A percentile compares a stretch with the other conserved stretches of the same genome.
Conservation (phyloP, 2,329 filamentous ascomycete genomes). For the Daldinia sp. region DNA sequence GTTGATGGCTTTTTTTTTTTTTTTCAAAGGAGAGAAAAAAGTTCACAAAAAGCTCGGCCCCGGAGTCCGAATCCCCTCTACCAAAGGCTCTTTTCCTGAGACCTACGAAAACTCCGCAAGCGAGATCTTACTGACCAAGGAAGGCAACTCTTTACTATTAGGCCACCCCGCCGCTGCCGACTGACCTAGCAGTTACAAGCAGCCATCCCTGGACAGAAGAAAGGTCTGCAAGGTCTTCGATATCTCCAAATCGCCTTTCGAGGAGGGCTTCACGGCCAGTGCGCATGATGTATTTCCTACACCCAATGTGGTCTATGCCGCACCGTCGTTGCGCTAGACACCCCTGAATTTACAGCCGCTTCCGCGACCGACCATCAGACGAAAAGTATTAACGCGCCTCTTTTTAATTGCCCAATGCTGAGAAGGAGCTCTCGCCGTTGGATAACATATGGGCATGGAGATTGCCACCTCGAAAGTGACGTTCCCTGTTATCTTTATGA, state of each 20-base stretch:
- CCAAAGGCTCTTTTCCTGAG: too few relatives aligned
- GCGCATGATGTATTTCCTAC: neutral
- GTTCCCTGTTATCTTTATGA: constrained; percentile 28
- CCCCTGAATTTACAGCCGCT: neutral
- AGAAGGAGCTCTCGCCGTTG: constrained; percentile 33
- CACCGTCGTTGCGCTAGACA: neutral
- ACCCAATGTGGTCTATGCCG: neutral
- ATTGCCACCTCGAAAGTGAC: constrained; percentile 31
- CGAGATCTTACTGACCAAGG: too few relatives aligned
- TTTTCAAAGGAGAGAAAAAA: too few relatives aligned
- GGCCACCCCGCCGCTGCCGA: too few relatives aligned
- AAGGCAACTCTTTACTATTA: too few relatives aligned
- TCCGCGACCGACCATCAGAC: neutral
- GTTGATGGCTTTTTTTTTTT: too few relatives aligned
- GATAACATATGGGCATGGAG: constrained; percentile 31
- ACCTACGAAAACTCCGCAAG: too few relatives aligned
- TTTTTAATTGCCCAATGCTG: constrained; percentile 26
- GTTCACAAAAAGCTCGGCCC: too few relatives aligned
- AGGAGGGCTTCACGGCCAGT: neutral
- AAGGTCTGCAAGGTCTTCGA: neutral
- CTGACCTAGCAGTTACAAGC: too few relatives aligned
- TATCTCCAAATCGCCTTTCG: neutral
- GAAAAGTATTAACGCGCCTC: neutral
- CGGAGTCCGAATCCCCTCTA: too few relatives aligned
- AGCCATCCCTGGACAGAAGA: too few relatives aligned